phyloP scores from a whole-genome alignment of 2,329 filamentous ascomycete species.

The Zarea fungicola region DNA sequence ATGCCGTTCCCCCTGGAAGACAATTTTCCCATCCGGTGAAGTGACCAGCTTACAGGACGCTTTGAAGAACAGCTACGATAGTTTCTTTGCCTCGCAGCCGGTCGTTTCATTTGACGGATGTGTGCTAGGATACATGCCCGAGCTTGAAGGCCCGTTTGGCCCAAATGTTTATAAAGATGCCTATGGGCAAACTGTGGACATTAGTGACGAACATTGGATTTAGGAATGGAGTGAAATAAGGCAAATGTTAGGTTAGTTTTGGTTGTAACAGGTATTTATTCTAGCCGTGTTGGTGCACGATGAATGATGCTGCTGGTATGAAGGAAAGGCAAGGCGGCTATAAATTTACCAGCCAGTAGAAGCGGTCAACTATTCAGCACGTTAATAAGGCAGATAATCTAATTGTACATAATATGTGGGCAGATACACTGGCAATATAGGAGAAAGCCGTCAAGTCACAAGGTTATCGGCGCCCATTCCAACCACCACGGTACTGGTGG shows the following conservation, averaged over 20 bases:
- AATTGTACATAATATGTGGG: no score
- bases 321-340: no score
- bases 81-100: slow-evolving; percentile 45
- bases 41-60: slow-evolving; percentile 48
- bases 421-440: no score
- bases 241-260: no score
- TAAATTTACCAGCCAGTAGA: no score
- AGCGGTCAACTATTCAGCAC: no score
- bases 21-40: slow-evolving; percentile 47
- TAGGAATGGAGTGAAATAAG: not conserved
- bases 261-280: no score
- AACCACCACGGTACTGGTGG: not conserved
- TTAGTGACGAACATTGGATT: slow-evolving; percentile 10
- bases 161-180: not conserved
- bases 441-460: no score
- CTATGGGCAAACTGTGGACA: not conserved
- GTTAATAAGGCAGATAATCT: no score
- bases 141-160: slow-evolving; percentile 47
- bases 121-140: slow-evolving; percentile 48
- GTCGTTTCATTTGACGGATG: slow-evolving; percentile 48
- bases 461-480: slow-evolving; percentile 2
- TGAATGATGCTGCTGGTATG: no score
- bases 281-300: no score
- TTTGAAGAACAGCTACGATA: slow-evolving; percentile 40
- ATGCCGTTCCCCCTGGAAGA: slow-evolving; percentile 50